Conservation (phyloP, 2,329 filamentous ascomycete species). For the Chaetomiaceae sp. region DNA sequence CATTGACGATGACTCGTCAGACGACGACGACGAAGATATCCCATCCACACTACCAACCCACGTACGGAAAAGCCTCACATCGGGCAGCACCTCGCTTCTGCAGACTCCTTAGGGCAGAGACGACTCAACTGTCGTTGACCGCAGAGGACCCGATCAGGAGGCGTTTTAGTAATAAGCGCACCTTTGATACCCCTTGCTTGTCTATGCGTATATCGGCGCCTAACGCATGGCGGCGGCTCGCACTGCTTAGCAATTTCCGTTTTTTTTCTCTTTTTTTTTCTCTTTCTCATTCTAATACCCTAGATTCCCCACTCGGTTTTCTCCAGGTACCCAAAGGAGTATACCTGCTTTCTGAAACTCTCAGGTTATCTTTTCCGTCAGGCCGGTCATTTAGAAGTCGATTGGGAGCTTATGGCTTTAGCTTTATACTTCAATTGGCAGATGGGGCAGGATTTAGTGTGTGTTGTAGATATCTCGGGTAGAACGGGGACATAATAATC, state of each 20-base stretch:
- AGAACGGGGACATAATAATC: not conserved
- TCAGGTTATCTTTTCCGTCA: too few relatives aligned
- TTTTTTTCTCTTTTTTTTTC: not conserved
- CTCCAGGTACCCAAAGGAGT: too few relatives aligned
- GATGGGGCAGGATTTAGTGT: too few relatives aligned
- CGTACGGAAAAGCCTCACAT: conserved; percentile 29
- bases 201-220: too few relatives aligned
- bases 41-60: conserved; percentile 32
- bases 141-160: too few relatives aligned
- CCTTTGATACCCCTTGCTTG: not conserved
- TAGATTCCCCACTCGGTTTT: not conserved
- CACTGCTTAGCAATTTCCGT: too few relatives aligned
- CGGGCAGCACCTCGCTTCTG: conserved; percentile 4
- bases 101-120: not conserved
- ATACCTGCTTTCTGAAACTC: too few relatives aligned
- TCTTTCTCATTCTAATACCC: not conserved
- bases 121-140: not conserved
- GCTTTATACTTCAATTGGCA: too few relatives aligned
- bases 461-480: too few relatives aligned
- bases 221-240: too few relatives aligned
- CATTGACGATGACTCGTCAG: conserved; percentile 26
- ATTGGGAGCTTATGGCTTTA: not conserved
- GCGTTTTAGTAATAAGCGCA: too few relatives aligned
- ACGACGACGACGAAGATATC: conserved; percentile 33
- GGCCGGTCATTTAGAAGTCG: too few relatives aligned